Evolutionary conservation across 179 eudicot genomes (phyloP), one percentile per base, ranked within the genome.

Genomic region (Vitellaria paradoxa): DNA sequence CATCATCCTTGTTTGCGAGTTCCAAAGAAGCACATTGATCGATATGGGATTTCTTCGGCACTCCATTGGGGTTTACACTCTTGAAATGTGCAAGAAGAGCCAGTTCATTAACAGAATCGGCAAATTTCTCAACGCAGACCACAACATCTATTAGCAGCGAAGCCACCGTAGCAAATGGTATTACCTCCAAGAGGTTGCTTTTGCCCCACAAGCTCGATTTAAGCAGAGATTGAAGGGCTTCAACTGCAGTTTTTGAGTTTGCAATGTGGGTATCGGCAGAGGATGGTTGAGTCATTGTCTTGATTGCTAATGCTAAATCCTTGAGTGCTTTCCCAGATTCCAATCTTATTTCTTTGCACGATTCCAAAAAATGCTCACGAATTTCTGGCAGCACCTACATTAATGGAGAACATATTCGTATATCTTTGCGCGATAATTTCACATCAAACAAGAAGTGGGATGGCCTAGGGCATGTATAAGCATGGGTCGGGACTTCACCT

Each of bases 241-340:
- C 67, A 1, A 75, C 76, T 9, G 88, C 85, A 6, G 50, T 47
- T 77, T 78, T 87, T 18, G 85, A 68, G 64, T 65, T 87, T 20
- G 75, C 62, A 10, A 89, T 52, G 17, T 87, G 90, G 1, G 45
- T 23, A 37, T 63, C 78, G 0, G 72, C 64, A 9, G 77, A 84
- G 30, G 53, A 40, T 49, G 88, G 87, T 13, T 17, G 49, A 8
- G 73, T 61, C 91, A 86, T 84, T 13, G 81, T 86, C 65, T 82
- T 52, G 50, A 88, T 76, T 0, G 91, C 76, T 14, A 75, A 70
- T 1, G 93, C 78, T 50, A 88, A 68, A 60, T 70, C 81, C 57
- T 78, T 84, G 18, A 90, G 55, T 1, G 94, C 87, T 70, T 89
- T 83, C 69, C 91, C 84, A 56, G 79, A 70, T 81, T 89, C 92